Evolutionary conservation across 257 asterid genomes (phyloP).

Genomic region (Oldenlandia corymbosa): DNA sequence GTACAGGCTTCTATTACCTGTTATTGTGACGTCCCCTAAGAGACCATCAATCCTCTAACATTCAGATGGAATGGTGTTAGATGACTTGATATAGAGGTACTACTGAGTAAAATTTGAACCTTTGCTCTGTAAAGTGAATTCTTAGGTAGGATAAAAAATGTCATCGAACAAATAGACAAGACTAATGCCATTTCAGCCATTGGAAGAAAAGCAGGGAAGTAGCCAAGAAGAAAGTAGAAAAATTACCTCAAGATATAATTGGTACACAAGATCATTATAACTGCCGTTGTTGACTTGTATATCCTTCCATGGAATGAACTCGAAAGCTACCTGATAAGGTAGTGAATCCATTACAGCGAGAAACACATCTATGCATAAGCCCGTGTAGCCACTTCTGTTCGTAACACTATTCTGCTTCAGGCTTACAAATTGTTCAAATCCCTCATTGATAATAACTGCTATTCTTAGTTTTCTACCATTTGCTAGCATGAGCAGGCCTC

Average conservation of each 20-base stretch:
- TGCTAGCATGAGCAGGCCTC: constrained; percentile 7
- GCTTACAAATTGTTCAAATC: constrained; percentile 21
- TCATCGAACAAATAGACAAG: too few species aligned
- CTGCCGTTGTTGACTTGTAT: too few species aligned
- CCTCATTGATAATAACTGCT: constrained; percentile 16
- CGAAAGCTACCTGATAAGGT: constrained; percentile 15
- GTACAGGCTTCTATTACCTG: constrained; percentile 30
- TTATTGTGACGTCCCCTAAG: constrained; percentile 41
- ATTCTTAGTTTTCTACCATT: constrained; percentile 19
- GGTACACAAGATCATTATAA: constrained; percentile 26
- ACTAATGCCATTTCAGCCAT: too few species aligned
- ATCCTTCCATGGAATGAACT: constrained; percentile 19
- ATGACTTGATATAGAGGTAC: too few species aligned
- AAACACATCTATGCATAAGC: constrained; percentile 37
- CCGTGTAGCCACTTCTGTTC: constrained; percentile 11
- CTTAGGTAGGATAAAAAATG: too few species aligned
- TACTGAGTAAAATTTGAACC: too few species aligned
- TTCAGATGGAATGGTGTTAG: not conserved
- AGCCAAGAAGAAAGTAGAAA: too few species aligned
- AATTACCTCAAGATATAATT: constrained; percentile 32
- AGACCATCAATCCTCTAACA: constrained; percentile 35
- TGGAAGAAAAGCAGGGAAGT: too few species aligned
- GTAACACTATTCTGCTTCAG: constrained; percentile 13
- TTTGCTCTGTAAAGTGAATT: too few species aligned
- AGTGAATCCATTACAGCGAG: constrained; percentile 23